phyloP scores from a whole-genome alignment of 108 stramenopile species.

The Nitzschia inconspicua region DNA sequence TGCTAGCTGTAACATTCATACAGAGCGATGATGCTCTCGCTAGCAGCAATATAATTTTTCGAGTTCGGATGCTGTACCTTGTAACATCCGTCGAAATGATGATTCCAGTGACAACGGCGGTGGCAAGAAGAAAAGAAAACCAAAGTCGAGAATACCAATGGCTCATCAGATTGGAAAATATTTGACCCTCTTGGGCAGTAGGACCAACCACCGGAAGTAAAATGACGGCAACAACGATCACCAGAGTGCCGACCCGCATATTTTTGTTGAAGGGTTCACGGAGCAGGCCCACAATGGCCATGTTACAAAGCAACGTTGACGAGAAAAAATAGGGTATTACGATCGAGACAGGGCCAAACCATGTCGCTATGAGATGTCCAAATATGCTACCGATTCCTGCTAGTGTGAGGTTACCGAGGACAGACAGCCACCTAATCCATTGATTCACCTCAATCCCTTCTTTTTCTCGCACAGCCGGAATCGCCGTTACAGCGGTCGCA shows the following conservation, averaged over 20 bases:
- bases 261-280: constrained; percentile 26
- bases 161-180: constrained; percentile 15
- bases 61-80: neutral
- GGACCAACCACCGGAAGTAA: constrained; percentile 41
- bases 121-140: constrained; percentile 13
- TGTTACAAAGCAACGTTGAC: constrained; percentile 26
- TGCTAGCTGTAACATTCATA: constrained; percentile 29
- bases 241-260: constrained; percentile 35
- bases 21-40: constrained; percentile 25
- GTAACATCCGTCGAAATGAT: constrained; percentile 3
- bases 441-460: constrained; percentile 5
- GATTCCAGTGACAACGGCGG: constrained; percentile 10
- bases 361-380: constrained; percentile 29
- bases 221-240: constrained; percentile 31
- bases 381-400: constrained; percentile 13
- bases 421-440: neutral
- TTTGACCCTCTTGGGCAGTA: constrained; percentile 16
- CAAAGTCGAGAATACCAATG: constrained; percentile 30
- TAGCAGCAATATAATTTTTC: constrained; percentile 18
- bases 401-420: constrained; percentile 24
- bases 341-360: constrained; percentile 39
- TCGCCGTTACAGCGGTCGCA: constrained; percentile 31
- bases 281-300: constrained; percentile 31
- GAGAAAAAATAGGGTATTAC: constrained; percentile 30
- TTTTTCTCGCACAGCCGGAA: constrained; percentile 17